Conservation (phyloP, 495 filamentous ascomycete genomes). For the Staphylotrichum tortipilum region DNA sequence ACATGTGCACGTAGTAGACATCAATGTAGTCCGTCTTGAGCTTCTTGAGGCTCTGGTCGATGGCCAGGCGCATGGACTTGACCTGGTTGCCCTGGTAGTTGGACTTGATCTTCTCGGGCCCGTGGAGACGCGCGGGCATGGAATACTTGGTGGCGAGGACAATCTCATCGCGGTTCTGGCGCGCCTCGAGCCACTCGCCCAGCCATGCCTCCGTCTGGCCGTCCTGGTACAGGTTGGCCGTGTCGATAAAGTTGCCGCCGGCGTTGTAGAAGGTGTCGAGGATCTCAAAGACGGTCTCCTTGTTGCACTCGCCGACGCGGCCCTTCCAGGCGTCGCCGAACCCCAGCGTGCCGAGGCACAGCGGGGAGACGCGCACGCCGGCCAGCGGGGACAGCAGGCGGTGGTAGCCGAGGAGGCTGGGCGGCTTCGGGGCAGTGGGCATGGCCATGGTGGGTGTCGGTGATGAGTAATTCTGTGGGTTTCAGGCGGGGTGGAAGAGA, state of each 20-base stretch:
- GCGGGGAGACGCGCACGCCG: not conserved
- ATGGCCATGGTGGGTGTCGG: not conserved
- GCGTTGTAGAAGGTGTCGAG: not conserved
- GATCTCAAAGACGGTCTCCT: not conserved
- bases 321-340: not conserved
- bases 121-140: not conserved
- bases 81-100: constrained; percentile 51
- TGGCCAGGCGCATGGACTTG: constrained; percentile 48
- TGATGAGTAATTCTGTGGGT: not conserved
- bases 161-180: constrained; percentile 48
- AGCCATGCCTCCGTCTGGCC: constrained; percentile 54
- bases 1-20: constrained; percentile 54
- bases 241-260: constrained; percentile 65
- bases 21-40: constrained; percentile 61
- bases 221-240: constrained; percentile 54
- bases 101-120: constrained; percentile 38
- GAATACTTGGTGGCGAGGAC: constrained; percentile 59
- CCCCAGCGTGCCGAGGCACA: not conserved
- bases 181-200: constrained; percentile 56
- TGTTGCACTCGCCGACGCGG: not conserved
- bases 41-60: constrained; percentile 49
- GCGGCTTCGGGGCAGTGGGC: not conserved
- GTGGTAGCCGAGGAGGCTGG: not conserved
- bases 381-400: not conserved
- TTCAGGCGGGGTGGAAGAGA: no score